Percentiles rank a stretch among this genome's conserved stretches.
Evolutionary conservation across 495 filamentous ascomycete species (phyloP).

Genomic region (Penicillium maclennaniae): DNA sequence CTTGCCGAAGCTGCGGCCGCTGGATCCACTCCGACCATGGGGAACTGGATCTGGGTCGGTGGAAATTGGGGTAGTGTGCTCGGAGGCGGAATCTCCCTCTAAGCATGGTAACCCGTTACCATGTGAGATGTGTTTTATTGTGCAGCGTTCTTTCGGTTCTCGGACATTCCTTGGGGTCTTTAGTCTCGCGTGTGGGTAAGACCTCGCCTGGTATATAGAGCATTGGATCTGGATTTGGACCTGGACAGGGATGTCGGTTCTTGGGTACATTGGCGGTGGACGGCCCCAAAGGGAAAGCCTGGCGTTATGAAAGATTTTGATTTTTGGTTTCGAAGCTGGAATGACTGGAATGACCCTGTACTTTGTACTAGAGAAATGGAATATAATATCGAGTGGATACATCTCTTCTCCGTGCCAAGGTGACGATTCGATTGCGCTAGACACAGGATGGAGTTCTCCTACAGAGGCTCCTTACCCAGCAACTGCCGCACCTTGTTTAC

Average conservation of each 20-base stretch:
- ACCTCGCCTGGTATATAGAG: slow-evolving; percentile 16
- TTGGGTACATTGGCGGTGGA: background rate
- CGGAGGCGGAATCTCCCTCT: slow-evolving; percentile 39
- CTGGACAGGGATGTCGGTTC: background rate
- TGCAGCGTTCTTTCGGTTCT: slow-evolving; percentile 21
- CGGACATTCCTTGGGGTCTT: slow-evolving; percentile 3
- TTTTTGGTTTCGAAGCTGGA: background rate
- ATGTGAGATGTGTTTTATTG: slow-evolving; percentile 3
- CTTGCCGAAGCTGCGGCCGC: slow-evolving; percentile 34
- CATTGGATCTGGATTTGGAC: slow-evolving; percentile 14
- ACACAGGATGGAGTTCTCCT: background rate
- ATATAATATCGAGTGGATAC: background rate
- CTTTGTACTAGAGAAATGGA: background rate
- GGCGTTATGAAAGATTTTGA: slow-evolving; percentile 5
- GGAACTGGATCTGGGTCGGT: slow-evolving; percentile 47
- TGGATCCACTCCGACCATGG: slow-evolving; percentile 37
- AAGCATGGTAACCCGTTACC: background rate
- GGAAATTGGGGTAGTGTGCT: slow-evolving; percentile 44
- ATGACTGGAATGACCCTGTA: slow-evolving; percentile 2
- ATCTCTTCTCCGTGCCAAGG: background rate
- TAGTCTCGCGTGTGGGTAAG: background rate
- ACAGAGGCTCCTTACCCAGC: slow-evolving; percentile 39
- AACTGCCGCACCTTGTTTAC: slow-evolving; percentile 60
- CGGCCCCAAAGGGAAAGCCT: background rate
- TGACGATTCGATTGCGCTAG: too few relatives aligned